A percentile compares a stretch with the other conserved stretches of the same genome.
Conservation (phyloP, 257 asterid species). For the Scutellaria minor region DNA sequence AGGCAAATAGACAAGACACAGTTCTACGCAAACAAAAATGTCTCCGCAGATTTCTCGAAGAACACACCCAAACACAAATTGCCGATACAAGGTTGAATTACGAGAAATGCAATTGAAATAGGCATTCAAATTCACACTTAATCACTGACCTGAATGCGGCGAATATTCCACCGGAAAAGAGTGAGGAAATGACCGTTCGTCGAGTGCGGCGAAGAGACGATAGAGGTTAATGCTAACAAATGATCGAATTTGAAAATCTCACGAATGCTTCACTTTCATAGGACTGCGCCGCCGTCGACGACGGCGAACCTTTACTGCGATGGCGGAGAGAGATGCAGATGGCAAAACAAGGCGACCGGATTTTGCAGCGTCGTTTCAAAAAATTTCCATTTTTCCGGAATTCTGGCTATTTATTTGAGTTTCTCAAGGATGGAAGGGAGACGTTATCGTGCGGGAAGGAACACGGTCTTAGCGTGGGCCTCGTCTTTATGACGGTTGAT, state of each 20-base stretch:
- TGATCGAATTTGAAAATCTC: conserved; percentile 18
- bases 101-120: conserved; percentile 5
- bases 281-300: conserved; percentile 44
- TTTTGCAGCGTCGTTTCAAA: conserved; percentile 34
- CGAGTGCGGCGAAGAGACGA: conserved; percentile 30
- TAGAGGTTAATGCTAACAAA: conserved; percentile 7
- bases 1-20: conserved; percentile 5
- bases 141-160: conserved; percentile 33
- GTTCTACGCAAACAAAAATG: conserved; percentile 2
- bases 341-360: conserved; percentile 12
- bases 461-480: conserved; percentile 30
- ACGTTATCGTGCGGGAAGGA: conserved; percentile 31
- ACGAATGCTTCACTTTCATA: background rate
- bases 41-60: conserved; percentile 21
- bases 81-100: background rate
- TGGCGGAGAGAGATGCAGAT: conserved; percentile 33
- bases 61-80: background rate
- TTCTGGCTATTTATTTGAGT: conserved; percentile 34
- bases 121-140: background rate
- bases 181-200: conserved; percentile 34
- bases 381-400: background rate
- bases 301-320: conserved; percentile 55
- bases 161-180: conserved; percentile 19
- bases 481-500: conserved; percentile 20
- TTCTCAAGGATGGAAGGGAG: conserved; percentile 19